phyloP scores from a whole-genome alignment of 148 eudicot genomes.

The Dianthus caryophyllus region DNA sequence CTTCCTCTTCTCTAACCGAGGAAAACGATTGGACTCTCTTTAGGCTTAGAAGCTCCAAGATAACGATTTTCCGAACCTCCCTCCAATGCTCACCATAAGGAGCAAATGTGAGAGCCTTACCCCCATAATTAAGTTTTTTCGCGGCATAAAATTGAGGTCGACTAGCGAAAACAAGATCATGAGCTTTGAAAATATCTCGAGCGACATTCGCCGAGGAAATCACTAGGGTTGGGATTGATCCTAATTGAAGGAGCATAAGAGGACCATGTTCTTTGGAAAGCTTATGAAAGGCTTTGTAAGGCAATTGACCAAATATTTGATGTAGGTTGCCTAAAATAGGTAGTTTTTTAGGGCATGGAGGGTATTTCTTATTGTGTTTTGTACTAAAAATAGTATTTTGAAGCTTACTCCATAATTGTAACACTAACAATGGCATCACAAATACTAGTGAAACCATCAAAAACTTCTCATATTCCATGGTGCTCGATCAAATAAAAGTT shows the following conservation, averaged over 20 bases:
- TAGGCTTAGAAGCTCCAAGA: slow-evolving; percentile 32
- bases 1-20: slow-evolving; percentile 32
- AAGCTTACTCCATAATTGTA: slow-evolving; percentile 1
- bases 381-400: not conserved
- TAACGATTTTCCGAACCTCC: slow-evolving; percentile 33
- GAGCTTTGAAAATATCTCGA: slow-evolving; percentile 33
- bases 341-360: slow-evolving; percentile 51
- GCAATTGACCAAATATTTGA: slow-evolving; percentile 27
- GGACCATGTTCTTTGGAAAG: slow-evolving; percentile 37
- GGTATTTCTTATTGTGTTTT: slow-evolving; percentile 17
- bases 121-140: slow-evolving; percentile 31
- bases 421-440: not conserved
- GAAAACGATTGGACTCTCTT: slow-evolving; percentile 43
- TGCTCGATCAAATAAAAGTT: too few species aligned
- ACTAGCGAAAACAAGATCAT: slow-evolving; percentile 41
- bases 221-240: slow-evolving; percentile 44
- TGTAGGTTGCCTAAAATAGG: slow-evolving; percentile 51
- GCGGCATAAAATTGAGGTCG: slow-evolving; percentile 36
- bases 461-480: slow-evolving; percentile 4
- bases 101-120: slow-evolving; percentile 28
- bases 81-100: slow-evolving; percentile 52
- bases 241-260: slow-evolving; percentile 47
- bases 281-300: slow-evolving; percentile 30
- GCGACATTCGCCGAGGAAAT: slow-evolving; percentile 47
- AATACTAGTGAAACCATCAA: slow-evolving; percentile 12